phyloP scores from a whole-genome alignment of 1,284 basidiomycete species.

The Rhodotorula sp. region DNA sequence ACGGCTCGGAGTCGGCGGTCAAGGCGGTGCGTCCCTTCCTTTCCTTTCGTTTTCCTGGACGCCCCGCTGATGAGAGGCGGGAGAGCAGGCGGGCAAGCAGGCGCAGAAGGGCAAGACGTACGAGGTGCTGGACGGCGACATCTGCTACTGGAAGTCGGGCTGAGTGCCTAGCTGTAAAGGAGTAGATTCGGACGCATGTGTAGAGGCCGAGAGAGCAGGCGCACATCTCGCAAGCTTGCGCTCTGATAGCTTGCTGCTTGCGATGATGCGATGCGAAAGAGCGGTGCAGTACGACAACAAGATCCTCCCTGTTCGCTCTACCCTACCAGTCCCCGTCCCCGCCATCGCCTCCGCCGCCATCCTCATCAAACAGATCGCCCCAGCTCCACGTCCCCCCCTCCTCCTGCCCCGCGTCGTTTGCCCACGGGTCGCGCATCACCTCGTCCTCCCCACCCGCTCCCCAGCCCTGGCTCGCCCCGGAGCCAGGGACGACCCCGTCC shows the following conservation, averaged over 20 bases:
- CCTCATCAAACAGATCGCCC: conserved; percentile 37
- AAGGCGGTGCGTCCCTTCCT: conserved; percentile 64
- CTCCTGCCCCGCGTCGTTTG: conserved; percentile 18
- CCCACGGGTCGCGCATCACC: conserved; percentile 46
- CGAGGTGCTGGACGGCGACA: conserved; percentile 60
- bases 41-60: not conserved
- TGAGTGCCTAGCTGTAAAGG: not conserved
- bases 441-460: conserved; percentile 21
- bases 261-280: not conserved
- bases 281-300: not conserved
- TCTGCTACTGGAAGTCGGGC: conserved; percentile 28
- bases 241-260: too few species aligned
- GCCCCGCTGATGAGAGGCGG: not conserved
- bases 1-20: conserved; percentile 85
- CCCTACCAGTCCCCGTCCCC: conserved; percentile 1
- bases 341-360: conserved; percentile 9
- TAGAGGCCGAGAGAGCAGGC: too few species aligned
- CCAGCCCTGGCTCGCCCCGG: too few species aligned
- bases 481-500: too few species aligned
- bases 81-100: conserved; percentile 73
- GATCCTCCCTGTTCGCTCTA: not conserved
- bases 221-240: too few species aligned
- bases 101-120: conserved; percentile 97
- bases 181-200: too few species aligned
- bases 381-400: conserved; percentile 43